Evolutionary conservation across 2,329 filamentous ascomycete genomes (phyloP), one percentile per base, ranked within the genome.

Genomic region (Colletotrichum cordylinicola): DNA sequence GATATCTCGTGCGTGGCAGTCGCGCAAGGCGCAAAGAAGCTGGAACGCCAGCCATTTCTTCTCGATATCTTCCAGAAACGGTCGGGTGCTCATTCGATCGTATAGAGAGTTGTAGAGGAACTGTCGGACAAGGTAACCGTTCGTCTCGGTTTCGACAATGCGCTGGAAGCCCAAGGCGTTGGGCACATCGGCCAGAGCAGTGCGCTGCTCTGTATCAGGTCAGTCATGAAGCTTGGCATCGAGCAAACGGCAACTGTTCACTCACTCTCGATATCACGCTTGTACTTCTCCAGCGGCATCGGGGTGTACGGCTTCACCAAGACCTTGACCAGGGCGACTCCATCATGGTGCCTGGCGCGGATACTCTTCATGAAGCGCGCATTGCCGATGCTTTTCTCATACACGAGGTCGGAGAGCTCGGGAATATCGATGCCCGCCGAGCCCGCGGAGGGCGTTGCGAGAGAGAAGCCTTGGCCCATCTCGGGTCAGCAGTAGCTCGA

Each of bases 11-110:
- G 94, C 90, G 84, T 99, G 97, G 80, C 95, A 98, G 84, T 99
- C 98, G 72, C 96, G 93, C 74, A 99, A 88, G 4, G 95, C 96
- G 84, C 96, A 98, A 13, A 99, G 90, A 4, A 99, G 90, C 86
- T 99, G 97, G 81, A 98, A 99, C 0, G 96, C 95, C 67, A 99
- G 91, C 97, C 97, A 99, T 87, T 98, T 98, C 90, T 98, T 98
- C 85, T 99, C 97, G 78, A 99, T 97, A 79, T 98, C 95, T 85
- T 99, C 98, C 12, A 98, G 88, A 80, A 99, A 99, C 0, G 97
- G 98, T 9, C 98, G 93, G 10, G 97, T 99, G 85, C 97, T 98
- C 85, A 99, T 92, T 70, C 97, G 94, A 86, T 99, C 97, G 86
- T 99, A 99, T 6, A 99, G 90, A 29, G 97, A 98, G 88, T 94